These are phyloP conservation scores for Flaveria bidentis DNA, from an alignment of 129 eudicot genomes.

Conservation along the genomic window DNA sequence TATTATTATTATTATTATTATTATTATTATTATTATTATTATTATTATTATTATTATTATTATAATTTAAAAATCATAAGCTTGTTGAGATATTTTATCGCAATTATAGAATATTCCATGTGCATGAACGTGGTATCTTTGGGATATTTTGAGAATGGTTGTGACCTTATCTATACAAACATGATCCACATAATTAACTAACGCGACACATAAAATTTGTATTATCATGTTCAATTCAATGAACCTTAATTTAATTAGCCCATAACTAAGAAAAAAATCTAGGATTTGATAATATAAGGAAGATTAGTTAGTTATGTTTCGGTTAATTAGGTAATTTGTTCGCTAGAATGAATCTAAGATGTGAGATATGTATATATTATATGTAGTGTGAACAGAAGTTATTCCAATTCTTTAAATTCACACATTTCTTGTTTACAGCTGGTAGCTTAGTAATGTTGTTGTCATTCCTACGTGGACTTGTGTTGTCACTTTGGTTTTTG, in stretches of 20 bases:
- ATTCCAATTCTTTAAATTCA: neutral
- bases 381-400: conserved; percentile 1
- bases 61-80: neutral
- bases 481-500: conserved; percentile 33
- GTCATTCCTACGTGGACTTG: conserved; percentile 43
- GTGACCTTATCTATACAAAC: conserved; percentile 31
- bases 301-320: neutral
- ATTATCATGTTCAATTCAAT: conserved; percentile 5
- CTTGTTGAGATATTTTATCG: conserved; percentile 23
- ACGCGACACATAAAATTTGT: neutral
- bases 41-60: neutral
- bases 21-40: neutral
- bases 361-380: neutral
- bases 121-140: conserved; percentile 21
- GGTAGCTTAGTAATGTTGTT: conserved; percentile 12
- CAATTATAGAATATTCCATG: conserved; percentile 24
- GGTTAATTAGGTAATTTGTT: neutral
- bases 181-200: neutral
- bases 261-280: too few species aligned
- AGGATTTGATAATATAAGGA: neutral
- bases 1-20: neutral
- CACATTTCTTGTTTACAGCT: conserved; percentile 14
- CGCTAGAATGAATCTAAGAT: neutral
- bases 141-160: conserved; percentile 20
- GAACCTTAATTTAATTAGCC: neutral